Conservation (phyloP, 2,329 filamentous ascomycete genomes). For the Fusarium haematococcum region DNA sequence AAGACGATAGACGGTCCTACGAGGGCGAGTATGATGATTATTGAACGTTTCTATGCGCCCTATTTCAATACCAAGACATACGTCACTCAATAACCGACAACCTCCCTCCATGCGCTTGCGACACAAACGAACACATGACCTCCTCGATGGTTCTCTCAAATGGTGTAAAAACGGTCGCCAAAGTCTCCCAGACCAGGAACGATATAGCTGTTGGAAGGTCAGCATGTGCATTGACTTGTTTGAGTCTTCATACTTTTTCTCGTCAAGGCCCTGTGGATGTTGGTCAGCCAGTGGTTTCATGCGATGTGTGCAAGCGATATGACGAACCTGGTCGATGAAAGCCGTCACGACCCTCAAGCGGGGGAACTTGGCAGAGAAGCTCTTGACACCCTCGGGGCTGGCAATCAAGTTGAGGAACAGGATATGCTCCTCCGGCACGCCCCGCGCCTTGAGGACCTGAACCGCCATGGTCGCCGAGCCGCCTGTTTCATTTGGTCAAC, state of each 20-base stretch:
- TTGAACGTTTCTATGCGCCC: conserved; percentile 49
- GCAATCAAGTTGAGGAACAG: conserved; percentile 97
- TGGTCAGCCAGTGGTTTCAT: conserved; percentile 32
- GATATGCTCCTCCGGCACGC: conserved; percentile 94
- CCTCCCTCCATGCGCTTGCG: conserved; percentile 18
- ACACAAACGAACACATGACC: conserved; percentile 23
- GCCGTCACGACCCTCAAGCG: conserved; percentile 92
- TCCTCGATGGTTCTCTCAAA: conserved; percentile 61
- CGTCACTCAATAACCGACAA: conserved; percentile 27
- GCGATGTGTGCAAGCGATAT: background rate
- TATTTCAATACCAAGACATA: conserved; percentile 37
- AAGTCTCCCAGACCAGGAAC: conserved; percentile 95
- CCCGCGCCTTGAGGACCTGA: conserved; percentile 87
- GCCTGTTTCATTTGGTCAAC: conserved; percentile 62
- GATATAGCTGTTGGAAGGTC: conserved; percentile 79
- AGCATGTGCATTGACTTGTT: conserved; percentile 43
- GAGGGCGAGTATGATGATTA: conserved; percentile 68
- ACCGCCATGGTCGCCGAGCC: conserved; percentile 98
- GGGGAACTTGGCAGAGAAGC: conserved; percentile 90
- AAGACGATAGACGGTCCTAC: conserved; percentile 65
- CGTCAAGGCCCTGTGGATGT: conserved; percentile 78
- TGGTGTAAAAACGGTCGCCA: conserved; percentile 94
- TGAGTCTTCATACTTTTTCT: conserved; percentile 81
- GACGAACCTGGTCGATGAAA: conserved; percentile 83
- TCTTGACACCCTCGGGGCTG: conserved; percentile 91